These are phyloP conservation scores for Boletus mariae DNA, from an alignment of 1,284 basidiomycete species.

Conservation along the genomic window DNA sequence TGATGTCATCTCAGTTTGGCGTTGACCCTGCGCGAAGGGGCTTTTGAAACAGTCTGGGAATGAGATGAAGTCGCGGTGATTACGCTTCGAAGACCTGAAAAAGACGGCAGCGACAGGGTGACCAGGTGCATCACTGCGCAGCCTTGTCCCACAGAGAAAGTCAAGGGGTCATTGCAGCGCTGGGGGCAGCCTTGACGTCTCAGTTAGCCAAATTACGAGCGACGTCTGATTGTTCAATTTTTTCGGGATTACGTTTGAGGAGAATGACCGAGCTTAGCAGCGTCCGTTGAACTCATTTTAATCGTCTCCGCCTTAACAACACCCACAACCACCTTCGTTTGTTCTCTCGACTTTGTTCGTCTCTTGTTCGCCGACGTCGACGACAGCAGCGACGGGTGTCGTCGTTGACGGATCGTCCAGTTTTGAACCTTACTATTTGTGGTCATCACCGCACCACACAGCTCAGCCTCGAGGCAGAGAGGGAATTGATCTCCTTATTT, in stretches of 20 bases:
- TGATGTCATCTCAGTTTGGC: constrained; percentile 15
- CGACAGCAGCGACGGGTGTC: constrained; percentile 10
- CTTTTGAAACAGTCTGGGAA: constrained; percentile 4
- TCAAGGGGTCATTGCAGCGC: background rate
- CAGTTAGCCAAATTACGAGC: too few relatives aligned
- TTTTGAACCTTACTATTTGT: constrained; percentile 26
- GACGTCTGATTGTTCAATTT: background rate
- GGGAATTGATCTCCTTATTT: constrained; percentile 30
- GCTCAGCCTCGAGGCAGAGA: constrained; percentile 30
- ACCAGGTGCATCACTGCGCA: constrained; percentile 11
- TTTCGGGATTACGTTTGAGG: constrained; percentile 16
- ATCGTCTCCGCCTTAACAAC: constrained; percentile 29
- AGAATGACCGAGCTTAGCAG: background rate
- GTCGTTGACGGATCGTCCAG: constrained; percentile 8
- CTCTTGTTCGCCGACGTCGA: constrained; percentile 4
- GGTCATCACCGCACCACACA: constrained; percentile 15
- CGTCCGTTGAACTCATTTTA: background rate
- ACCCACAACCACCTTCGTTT: constrained; percentile 14
- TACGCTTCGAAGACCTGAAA: constrained; percentile 1
- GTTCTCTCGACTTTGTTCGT: constrained; percentile 4
- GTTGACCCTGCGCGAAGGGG: background rate
- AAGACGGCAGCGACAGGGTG: background rate
- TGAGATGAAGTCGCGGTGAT: constrained; percentile 5
- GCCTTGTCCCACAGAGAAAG: constrained; percentile 4
- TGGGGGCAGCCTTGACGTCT: constrained; percentile 5